Percentiles rank a stretch among this genome's conserved stretches.
These are phyloP conservation scores for Pseudognaphalium luteoalbum DNA, from an alignment of 129 eudicot species.

Conservation along the genomic window DNA sequence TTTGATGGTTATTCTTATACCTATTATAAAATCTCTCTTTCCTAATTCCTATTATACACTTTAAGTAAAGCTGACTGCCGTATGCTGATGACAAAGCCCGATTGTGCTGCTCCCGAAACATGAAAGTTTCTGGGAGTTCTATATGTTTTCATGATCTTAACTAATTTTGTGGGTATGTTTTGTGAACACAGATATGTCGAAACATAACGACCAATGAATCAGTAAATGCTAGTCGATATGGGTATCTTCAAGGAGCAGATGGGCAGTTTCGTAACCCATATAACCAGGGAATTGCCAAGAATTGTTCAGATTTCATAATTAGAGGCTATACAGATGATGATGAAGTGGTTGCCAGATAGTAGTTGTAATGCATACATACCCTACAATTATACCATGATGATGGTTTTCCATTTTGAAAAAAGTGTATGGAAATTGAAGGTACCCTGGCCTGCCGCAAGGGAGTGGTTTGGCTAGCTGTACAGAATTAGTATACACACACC, in stretches of 20 bases:
- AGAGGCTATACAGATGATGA: slow-evolving; percentile 77
- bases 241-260: slow-evolving; percentile 79
- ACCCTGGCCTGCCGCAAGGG: background rate
- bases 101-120: background rate
- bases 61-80: too few species aligned
- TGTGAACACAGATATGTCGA: slow-evolving; percentile 64
- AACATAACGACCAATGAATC: slow-evolving; percentile 89
- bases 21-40: background rate
- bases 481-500: background rate
- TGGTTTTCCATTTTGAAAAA: background rate
- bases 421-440: background rate
- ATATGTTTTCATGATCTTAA: background rate
- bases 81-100: too few species aligned
- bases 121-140: background rate
- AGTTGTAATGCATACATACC: slow-evolving; percentile 1
- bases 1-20: background rate
- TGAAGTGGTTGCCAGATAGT: slow-evolving; percentile 48
- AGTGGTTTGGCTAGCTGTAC: background rate
- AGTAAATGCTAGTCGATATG: slow-evolving; percentile 67
- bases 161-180: slow-evolving; percentile 14
- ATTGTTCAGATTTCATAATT: slow-evolving; percentile 80
- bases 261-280: slow-evolving; percentile 86
- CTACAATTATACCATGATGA: background rate
- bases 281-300: slow-evolving; percentile 76
- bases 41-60: background rate